Evolutionary conservation across 108 stramenopile species (phyloP).

Genomic region (Aurantiochytrium sp.): DNA sequence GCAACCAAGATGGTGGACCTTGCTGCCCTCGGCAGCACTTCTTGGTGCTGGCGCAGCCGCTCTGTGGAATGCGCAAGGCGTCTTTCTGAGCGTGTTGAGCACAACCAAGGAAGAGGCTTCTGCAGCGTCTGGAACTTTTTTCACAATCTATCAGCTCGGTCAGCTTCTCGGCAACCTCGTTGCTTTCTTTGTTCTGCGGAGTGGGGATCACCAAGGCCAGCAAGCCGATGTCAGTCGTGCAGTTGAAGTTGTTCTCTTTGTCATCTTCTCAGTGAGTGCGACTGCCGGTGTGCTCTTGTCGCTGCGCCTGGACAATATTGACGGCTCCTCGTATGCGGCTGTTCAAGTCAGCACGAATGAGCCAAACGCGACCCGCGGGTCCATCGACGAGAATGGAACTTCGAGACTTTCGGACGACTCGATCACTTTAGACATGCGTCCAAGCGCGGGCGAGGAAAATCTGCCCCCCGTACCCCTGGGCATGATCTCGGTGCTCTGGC

Average conservation of each 20-base stretch:
- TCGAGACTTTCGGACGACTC: not conserved
- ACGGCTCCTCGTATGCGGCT: not conserved
- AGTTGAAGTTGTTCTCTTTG: not conserved
- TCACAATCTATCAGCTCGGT: not conserved
- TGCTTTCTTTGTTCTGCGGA: not conserved
- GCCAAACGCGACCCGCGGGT: not conserved
- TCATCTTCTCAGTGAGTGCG: not conserved
- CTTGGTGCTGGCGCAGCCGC: not conserved
- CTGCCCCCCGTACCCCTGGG: not conserved
- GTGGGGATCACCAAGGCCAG: not conserved
- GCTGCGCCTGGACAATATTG: not conserved
- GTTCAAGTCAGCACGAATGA: not conserved
- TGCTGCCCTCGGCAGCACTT: not conserved
- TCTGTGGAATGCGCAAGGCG: not conserved
- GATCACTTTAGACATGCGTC: not conserved
- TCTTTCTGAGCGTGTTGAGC: not conserved
- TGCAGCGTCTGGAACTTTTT: not conserved
- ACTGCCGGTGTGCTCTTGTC: not conserved
- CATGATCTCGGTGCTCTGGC: not conserved
- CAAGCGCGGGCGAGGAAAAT: not conserved
- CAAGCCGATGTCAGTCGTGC: not conserved
- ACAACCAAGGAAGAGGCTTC: not conserved
- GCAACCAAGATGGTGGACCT: not conserved
- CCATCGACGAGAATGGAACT: not conserved
- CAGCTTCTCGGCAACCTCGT: not conserved